Base-by-base conservation (phyloP, 768 basidiomycete species). In the Scleroderma citrinum region DNA sequence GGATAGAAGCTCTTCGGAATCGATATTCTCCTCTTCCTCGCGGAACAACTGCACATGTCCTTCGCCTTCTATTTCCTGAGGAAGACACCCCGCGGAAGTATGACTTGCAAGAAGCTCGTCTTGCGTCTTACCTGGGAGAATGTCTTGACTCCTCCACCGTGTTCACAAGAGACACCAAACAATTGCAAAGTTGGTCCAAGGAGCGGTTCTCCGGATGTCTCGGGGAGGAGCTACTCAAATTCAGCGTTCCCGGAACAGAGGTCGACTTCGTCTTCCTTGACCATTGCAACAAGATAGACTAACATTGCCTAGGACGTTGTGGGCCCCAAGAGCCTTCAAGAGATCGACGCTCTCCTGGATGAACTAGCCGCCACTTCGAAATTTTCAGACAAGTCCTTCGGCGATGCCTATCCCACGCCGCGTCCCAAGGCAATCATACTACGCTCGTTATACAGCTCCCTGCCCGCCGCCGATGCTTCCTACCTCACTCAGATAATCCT, bases 401-500 rank as follows among this genome's bases (percentile, higher is more conserved):
- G 69, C 13, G 51, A 54, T 2, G 65, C 62, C 43, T 60, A 67
- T 50, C 60, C 65, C 16, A 58, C 63, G 10, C 64, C 68, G 29
- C 69, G 70, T 2, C 56, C 68, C 0, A 64, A 63, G 31, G 46
- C 44, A 8, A 49, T 39, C 11, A 73, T 82, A 49, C 69, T 92
- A 2, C 68, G 69, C n/a, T 63, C 69, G 14, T 72, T 94, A 3
- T 92, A 81, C 54, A 70, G 73, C 35, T 64, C 71, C 2, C 68
- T 92, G 10, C 71, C 81, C 1, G 81, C 90, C 0, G 65, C 67
- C 11, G 85, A 88, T 35, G 77, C 85, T 2, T 72, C 80, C 1
- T 77, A 84, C 52, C 70, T 94, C 42, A 85, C 87, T 0, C 93
- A 97, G 59, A 84, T 95, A 54, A 87, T 97, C 50, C 76, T 95